Base-by-base conservation (phyloP, 768 basidiomycete genomes). In the Auricularia heimuer region DNA sequence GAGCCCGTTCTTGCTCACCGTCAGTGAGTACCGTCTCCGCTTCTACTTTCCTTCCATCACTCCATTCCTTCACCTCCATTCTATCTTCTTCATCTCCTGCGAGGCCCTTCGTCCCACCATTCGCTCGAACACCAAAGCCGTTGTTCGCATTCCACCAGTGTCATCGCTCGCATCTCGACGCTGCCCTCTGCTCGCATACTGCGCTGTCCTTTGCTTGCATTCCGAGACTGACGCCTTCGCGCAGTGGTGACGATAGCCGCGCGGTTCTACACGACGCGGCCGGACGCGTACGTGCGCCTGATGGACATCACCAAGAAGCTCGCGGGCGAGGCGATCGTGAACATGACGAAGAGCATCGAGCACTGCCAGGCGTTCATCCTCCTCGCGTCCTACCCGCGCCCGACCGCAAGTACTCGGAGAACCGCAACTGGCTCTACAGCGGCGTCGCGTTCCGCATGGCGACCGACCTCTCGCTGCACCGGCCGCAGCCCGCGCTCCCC, bases 311-410 rank as follows among this genome's bases (percentile, higher is more conserved):
- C 86, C 7, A 79, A 82, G 66, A 82, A 85, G 63, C 78, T 82
- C n/a, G 86, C 86, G 6, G 84, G 82, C 11, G 80, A 80, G 64
- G 80, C 85, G 3, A 77, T 88, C 62, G 78, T 85, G 12, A 83
- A 86, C 65, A 84, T 84, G 3, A 77, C 79, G 67, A 82, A 83
- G 71, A 85, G 83, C 66, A 81, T 91, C n/a, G 90, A 92, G 70
- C 83, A 87, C 65, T 87, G 85, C 65, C 90, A 92, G 71, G 89
- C 90, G n/a, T 91, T 87, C 71, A 75, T 90, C n/a, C 73, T 92
- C 33, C 78, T 88, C 75, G 81, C 83, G 44, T 81, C 83, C 6
- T 88, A 88, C 72, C 82, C 33, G 75, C 82, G 7, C 85, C 86
- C 0, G 82, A 83, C 67, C 82, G 82, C 67, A 82, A 80, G 65